Conservation (phyloP, 305 asterid species). For the Striga hermonthica region DNA sequence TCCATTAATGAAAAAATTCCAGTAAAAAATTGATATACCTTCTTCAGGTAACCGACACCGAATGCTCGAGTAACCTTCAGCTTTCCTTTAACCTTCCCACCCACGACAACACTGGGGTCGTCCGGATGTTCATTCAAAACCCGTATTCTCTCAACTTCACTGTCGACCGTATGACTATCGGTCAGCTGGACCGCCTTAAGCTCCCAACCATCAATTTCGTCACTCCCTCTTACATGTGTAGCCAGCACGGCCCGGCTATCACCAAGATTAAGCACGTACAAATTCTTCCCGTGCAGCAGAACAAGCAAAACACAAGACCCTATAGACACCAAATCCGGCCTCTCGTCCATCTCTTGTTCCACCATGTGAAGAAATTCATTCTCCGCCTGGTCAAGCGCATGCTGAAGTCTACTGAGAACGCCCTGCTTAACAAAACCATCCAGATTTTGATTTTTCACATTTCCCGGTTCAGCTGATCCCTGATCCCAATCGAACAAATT, state of each 20-base stretch:
- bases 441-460: neutral
- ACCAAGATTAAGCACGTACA: conserved; percentile 76
- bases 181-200: conserved; percentile 69
- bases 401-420: conserved; percentile 63
- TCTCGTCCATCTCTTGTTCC: conserved; percentile 93
- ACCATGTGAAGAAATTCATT: conserved; percentile 81
- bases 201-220: conserved; percentile 25
- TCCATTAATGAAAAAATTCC: neutral
- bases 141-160: conserved; percentile 61
- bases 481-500: conserved; percentile 58
- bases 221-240: conserved; percentile 39
- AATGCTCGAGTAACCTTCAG: conserved; percentile 88
- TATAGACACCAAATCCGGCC: conserved; percentile 81
- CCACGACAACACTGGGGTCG: conserved; percentile 55
- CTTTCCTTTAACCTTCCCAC: conserved; percentile 83
- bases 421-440: conserved; percentile 42
- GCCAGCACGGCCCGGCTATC: conserved; percentile 95
- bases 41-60: conserved; percentile 95
- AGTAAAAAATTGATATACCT: conserved; percentile 36
- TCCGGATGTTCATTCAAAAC: conserved; percentile 70
- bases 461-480: no score
- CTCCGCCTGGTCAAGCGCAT: conserved; percentile 73
- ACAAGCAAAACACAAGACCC: conserved; percentile 79
- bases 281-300: conserved; percentile 67
- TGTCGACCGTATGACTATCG: conserved; percentile 68